phyloP scores from a whole-genome alignment of 371 early-diverging fungal species.

The Mortierella sp. region DNA sequence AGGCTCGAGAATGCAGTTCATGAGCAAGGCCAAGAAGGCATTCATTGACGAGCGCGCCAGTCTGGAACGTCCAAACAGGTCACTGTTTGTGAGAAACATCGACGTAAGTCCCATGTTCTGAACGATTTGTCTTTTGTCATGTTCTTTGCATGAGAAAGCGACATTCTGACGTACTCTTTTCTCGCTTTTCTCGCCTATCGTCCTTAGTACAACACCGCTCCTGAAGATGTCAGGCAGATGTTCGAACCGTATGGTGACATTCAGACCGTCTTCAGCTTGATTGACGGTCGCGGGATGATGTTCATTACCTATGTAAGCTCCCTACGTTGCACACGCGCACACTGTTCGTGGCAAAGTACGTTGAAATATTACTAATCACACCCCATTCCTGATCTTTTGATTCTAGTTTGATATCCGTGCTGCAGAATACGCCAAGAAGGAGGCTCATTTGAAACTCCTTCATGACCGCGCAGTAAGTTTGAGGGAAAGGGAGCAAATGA shows the following conservation, averaged over 20 bases:
- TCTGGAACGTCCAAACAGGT: slow-evolving; percentile 53
- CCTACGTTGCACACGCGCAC: background rate
- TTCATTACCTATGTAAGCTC: slow-evolving; percentile 55
- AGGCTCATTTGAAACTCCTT: slow-evolving; percentile 18
- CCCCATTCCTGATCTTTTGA: too few species aligned
- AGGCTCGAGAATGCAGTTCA: background rate
- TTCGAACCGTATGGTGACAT: slow-evolving; percentile 47
- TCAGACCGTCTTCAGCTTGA: slow-evolving; percentile 30
- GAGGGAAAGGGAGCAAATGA: background rate
- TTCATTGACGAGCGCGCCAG: slow-evolving; percentile 45
- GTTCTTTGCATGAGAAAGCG: background rate
- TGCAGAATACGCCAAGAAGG: slow-evolving; percentile 48
- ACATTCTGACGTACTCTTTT: background rate
- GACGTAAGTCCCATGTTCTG: slow-evolving; percentile 23
- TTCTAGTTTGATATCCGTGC: slow-evolving; percentile 54
- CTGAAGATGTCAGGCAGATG: slow-evolving; percentile 22
- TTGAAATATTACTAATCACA: background rate
- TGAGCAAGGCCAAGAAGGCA: slow-evolving; percentile 18
- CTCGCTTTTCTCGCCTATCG: background rate
- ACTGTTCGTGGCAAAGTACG: background rate
- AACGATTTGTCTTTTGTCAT: background rate
- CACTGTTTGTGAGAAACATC: slow-evolving; percentile 55
- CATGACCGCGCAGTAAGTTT: slow-evolving; percentile 40
- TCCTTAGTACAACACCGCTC: slow-evolving; percentile 19
- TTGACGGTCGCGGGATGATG: slow-evolving; percentile 48